phyloP scores from a whole-genome alignment of 1,284 basidiomycete genomes.

The Ustilago vetiveriae region DNA sequence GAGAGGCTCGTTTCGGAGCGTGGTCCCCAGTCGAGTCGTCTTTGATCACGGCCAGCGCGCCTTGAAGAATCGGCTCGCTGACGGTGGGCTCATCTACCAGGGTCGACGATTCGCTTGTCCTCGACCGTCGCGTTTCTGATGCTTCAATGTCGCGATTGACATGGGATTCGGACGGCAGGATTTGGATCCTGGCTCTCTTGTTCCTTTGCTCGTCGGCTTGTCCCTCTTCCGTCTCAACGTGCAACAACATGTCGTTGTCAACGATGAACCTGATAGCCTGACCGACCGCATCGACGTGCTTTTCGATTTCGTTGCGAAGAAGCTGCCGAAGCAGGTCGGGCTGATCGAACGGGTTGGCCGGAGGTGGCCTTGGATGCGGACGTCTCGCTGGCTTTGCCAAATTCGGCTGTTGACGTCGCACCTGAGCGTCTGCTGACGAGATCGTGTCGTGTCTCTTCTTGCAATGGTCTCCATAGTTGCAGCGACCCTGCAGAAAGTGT shows the following conservation, averaged over 20 bases:
- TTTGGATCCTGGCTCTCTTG: slow-evolving; percentile 37
- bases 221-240: slow-evolving; percentile 83
- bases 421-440: background rate
- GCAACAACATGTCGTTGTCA: slow-evolving; percentile 85
- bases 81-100: slow-evolving; percentile 6
- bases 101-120: background rate
- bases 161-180: slow-evolving; percentile 6
- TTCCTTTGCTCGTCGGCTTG: slow-evolving; percentile 75
- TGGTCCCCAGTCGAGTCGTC: background rate
- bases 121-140: too few relatives aligned
- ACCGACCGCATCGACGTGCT: slow-evolving; percentile 89
- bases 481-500: slow-evolving; percentile 52
- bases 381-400: slow-evolving; percentile 15
- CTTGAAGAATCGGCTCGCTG: slow-evolving; percentile 17
- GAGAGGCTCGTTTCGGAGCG: slow-evolving; percentile 5
- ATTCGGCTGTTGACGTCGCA: slow-evolving; percentile 11
- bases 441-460: slow-evolving; percentile 43
- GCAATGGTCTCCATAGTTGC: slow-evolving; percentile 55
- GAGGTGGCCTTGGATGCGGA: slow-evolving; percentile 51
- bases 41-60: slow-evolving; percentile 24
- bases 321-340: slow-evolving; percentile 70
- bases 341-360: slow-evolving; percentile 60
- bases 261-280: slow-evolving; percentile 93
- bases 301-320: slow-evolving; percentile 85
- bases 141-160: too few relatives aligned